Evolutionary conservation across 2,329 filamentous ascomycete genomes (phyloP), one percentile per base, ranked within the genome.

Genomic region (Pestalotiopsis sp.): DNA sequence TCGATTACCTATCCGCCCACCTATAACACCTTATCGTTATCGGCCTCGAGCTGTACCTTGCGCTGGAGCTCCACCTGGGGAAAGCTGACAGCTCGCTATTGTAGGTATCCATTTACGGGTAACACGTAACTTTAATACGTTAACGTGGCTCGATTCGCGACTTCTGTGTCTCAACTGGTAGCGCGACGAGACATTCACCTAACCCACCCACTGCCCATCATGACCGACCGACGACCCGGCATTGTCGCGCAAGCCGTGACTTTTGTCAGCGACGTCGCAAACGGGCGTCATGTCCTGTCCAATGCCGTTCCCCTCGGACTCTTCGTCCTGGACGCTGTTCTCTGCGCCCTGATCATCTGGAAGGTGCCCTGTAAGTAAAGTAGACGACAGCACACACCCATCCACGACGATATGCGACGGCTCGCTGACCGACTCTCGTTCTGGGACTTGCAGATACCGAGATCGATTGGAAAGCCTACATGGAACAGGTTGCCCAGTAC

Each of bases 381-480:
- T 11, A 12, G 11, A 12, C 9, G 31, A 36, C 31, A 9, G 31
- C 3, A 27, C 14, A 31, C 59, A 39, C 17, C 45, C 17, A 7
- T 52, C 57, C 20, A 25, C 23, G 4, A 52, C 45, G 20, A 52
- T 9, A 9, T n/a, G 45, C 17, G 45, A 3, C 20, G 45, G 52
- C 52, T 23, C 56, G 27, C 61, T 64, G 39, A 64, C 61, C 39
- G 4, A 12, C 12, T 17, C 11, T 64, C 11, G 23, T 23, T 23
- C 20, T 49, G 17, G 13, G 13, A n/a, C 2, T 3, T 12, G 25
- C 38, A 87, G 96, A 99, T 79, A 99, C 96, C 58, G 96, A 99
- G 81, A 99, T 99, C 77, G 96, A 99, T 82, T 99, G 95, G 95
- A 88, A 87, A 69, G 94, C 96, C 0, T 99, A 99, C 81, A 98